A percentile compares a stretch with the other conserved stretches of the same genome.
These are phyloP conservation scores for Myxozyma lipomycoides DNA, from an alignment of 805 yeast species.

Conservation along the genomic window DNA sequence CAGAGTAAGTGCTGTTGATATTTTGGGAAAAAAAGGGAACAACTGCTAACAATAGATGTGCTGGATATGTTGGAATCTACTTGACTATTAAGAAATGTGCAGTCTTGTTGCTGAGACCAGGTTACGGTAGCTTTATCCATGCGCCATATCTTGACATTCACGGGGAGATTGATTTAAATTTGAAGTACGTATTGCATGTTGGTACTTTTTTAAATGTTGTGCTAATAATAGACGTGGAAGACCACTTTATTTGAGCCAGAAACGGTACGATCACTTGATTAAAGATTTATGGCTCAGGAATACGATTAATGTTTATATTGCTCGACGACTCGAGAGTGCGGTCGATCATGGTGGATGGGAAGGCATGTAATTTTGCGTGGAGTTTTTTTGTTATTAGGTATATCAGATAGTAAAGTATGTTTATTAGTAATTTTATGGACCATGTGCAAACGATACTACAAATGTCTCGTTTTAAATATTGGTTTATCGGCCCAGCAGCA, in stretches of 20 bases:
- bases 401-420: no score
- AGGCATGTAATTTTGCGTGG: constrained; percentile 46
- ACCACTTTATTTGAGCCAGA: constrained; percentile 60
- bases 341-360: constrained; percentile 96
- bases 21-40: constrained; percentile 12
- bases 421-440: no score
- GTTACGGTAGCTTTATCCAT: constrained; percentile 76
- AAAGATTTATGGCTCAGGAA: constrained; percentile 73
- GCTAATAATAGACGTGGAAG: constrained; percentile 48
- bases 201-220: constrained; percentile 1
- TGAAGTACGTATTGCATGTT: constrained; percentile 37
- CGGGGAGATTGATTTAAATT: constrained; percentile 77
- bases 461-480: no score
- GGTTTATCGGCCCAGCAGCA: no score
- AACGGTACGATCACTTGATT: constrained; percentile 62
- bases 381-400: no score
- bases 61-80: constrained; percentile 65
- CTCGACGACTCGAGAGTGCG: constrained; percentile 71
- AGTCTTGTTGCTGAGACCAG: constrained; percentile 59
- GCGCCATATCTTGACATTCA: constrained; percentile 84
- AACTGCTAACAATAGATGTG: constrained; percentile 32
- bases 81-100: constrained; percentile 66
- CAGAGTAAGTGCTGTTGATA: constrained; percentile 38
- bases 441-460: no score
- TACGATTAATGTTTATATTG: constrained; percentile 69